phyloP scores from a whole-genome alignment of 2,329 filamentous ascomycete species.

The Hypoxylon sp. region DNA sequence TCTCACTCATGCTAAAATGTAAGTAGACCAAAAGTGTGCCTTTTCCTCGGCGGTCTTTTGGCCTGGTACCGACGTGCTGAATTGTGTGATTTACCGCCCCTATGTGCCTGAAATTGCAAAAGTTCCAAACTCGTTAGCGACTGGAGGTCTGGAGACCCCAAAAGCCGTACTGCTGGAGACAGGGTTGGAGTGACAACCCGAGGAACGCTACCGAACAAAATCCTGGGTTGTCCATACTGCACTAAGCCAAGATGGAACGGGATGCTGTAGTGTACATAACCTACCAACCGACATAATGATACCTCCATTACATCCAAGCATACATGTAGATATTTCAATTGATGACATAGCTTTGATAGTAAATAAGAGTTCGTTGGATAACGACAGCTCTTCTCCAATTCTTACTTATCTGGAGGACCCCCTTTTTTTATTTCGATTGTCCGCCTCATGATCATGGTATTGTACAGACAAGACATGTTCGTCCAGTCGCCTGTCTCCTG shows the following conservation, averaged over 20 bases:
- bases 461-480: constrained; percentile 8
- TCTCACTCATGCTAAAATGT: background rate
- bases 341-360: constrained; percentile 14
- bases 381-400: constrained; percentile 19
- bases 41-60: constrained; percentile 2
- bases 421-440: constrained; percentile 11
- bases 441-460: constrained; percentile 28
- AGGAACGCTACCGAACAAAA: constrained; percentile 28
- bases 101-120: constrained; percentile 33
- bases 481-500: constrained; percentile 24
- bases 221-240: constrained; percentile 6
- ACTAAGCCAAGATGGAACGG: constrained; percentile 23
- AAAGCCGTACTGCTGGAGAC: constrained; percentile 30
- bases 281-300: constrained; percentile 22
- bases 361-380: constrained; percentile 26
- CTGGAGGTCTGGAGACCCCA: constrained; percentile 25
- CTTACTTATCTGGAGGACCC: constrained; percentile 18
- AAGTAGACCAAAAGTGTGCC: background rate
- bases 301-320: constrained; percentile 21
- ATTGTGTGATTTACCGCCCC: constrained; percentile 29
- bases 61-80: constrained; percentile 31
- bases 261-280: constrained; percentile 18
- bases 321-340: constrained; percentile 4
- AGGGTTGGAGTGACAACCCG: constrained; percentile 36
- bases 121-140: constrained; percentile 35